Percentiles rank a stretch among this genome's conserved stretches.
phyloP scores from a whole-genome alignment of 257 asterid genomes.

The Fraxinus americana region DNA sequence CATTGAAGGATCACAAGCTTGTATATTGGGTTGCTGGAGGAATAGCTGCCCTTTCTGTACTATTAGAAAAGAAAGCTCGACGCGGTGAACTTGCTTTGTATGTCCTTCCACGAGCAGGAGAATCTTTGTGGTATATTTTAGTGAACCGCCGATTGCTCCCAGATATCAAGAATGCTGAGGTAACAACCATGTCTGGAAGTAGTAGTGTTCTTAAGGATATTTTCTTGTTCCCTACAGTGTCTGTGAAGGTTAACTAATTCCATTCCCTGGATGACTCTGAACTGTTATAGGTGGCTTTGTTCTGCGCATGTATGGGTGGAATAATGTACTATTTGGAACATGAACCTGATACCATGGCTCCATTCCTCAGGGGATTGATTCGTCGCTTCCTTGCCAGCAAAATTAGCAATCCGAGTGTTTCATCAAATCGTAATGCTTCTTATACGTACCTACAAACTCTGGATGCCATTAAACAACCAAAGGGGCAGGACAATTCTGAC shows the following conservation, averaged over 20 bases:
- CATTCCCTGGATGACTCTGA: background rate
- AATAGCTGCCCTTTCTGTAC: slow-evolving; percentile 82
- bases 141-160: slow-evolving; percentile 92
- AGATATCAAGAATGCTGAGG: slow-evolving; percentile 87
- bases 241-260: background rate
- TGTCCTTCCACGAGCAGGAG: slow-evolving; percentile 99
- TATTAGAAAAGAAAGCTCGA: slow-evolving; percentile 94
- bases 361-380: slow-evolving; percentile 84
- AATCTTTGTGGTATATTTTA: slow-evolving; percentile 90
- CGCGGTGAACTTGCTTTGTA: slow-evolving; percentile 93
- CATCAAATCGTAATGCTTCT: slow-evolving; percentile 70
- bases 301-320: slow-evolving; percentile 97
- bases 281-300: slow-evolving; percentile 73
- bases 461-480: slow-evolving; percentile 76
- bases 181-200: slow-evolving; percentile 29
- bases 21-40: slow-evolving; percentile 96
- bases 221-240: background rate
- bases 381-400: slow-evolving; percentile 98
- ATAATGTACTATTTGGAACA: slow-evolving; percentile 96
- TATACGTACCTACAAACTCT: slow-evolving; percentile 74
- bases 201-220: background rate
- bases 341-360: slow-evolving; percentile 99
- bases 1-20: slow-evolving; percentile 91
- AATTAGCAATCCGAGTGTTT: slow-evolving; percentile 79
- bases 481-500: slow-evolving; percentile 50